Percentiles rank a stretch among this genome's conserved stretches.
Evolutionary conservation across 164 flowering plant species (phyloP).

Genomic region (Platanus orientalis): DNA sequence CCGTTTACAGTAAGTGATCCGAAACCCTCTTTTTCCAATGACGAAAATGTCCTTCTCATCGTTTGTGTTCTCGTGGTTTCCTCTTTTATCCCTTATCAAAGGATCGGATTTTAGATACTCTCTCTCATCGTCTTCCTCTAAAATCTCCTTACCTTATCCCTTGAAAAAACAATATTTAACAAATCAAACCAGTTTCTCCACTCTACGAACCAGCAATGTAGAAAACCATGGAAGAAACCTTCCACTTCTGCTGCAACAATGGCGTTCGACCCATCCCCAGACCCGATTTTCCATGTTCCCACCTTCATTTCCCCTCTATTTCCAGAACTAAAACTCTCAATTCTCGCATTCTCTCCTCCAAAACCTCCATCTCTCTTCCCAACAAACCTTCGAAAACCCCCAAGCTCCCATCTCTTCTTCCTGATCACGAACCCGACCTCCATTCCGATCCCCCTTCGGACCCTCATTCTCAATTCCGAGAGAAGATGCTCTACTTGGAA

Average conservation of each 20-base stretch:
- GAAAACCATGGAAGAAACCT: conserved; percentile 34
- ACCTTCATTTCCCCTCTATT: conserved; percentile 28
- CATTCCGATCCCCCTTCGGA: background rate
- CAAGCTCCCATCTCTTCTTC: conserved; percentile 13
- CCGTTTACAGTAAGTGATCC: too few relatives aligned
- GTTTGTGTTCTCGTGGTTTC: too few relatives aligned
- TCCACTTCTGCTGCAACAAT: conserved; percentile 27
- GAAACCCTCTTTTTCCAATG: too few relatives aligned
- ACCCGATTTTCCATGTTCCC: conserved; percentile 12
- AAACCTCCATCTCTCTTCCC: conserved; percentile 21
- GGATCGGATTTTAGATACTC: too few relatives aligned
- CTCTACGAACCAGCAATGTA: conserved; percentile 5
- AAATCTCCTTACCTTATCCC: background rate
- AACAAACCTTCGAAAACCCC: conserved; percentile 23
- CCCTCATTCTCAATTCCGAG: conserved; percentile 33
- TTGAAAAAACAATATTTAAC: too few relatives aligned
- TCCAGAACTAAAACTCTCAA: conserved; percentile 22
- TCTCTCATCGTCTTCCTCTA: too few relatives aligned
- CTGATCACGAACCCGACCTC: conserved; percentile 4
- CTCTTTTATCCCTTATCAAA: too few relatives aligned
- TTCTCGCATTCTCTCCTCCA: conserved; percentile 26
- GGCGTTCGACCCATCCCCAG: conserved; percentile 14
- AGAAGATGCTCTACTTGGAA: conserved; percentile 73
- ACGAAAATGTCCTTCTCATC: too few relatives aligned
- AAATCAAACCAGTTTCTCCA: background rate